A percentile compares a stretch with the other conserved stretches of the same genome.
phyloP scores from a whole-genome alignment of 495 filamentous ascomycete species.

The Xylaria scruposa region DNA sequence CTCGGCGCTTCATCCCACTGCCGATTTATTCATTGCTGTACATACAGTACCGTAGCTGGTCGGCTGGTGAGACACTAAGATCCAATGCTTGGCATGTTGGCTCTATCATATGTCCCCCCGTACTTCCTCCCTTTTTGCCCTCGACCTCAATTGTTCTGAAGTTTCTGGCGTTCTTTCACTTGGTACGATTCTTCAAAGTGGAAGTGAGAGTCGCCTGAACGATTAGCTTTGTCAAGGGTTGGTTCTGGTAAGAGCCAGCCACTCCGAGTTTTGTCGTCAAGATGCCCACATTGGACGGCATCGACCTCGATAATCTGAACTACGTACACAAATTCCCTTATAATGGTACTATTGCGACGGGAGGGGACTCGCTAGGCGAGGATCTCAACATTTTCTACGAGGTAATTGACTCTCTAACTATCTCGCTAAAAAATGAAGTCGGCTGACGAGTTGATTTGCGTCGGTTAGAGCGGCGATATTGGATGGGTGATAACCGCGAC shows the following conservation, averaged over 20 bases:
- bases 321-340: slow-evolving; percentile 62
- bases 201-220: not conserved
- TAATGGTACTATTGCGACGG: slow-evolving; percentile 68
- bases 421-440: not conserved
- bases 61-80: slow-evolving; percentile 26
- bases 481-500: slow-evolving; percentile 89
- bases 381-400: slow-evolving; percentile 85
- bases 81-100: slow-evolving; percentile 20
- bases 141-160: not conserved
- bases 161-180: not conserved
- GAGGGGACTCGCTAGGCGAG: slow-evolving; percentile 75
- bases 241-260: slow-evolving; percentile 7
- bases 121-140: not conserved
- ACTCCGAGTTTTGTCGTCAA: slow-evolving; percentile 30
- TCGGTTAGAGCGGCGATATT: slow-evolving; percentile 77
- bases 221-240: not conserved
- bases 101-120: slow-evolving; percentile 12
- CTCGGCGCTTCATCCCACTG: slow-evolving; percentile 15
- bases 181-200: not conserved
- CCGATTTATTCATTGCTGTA: not conserved
- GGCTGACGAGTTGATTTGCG: slow-evolving; percentile 15
- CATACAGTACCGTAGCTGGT: slow-evolving; percentile 1
- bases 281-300: slow-evolving; percentile 43
- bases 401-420: slow-evolving; percentile 50
- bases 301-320: slow-evolving; percentile 52